Evolutionary conservation across 2,329 filamentous ascomycete genomes (phyloP).

Genomic region (Penicillium oxalicum): DNA sequence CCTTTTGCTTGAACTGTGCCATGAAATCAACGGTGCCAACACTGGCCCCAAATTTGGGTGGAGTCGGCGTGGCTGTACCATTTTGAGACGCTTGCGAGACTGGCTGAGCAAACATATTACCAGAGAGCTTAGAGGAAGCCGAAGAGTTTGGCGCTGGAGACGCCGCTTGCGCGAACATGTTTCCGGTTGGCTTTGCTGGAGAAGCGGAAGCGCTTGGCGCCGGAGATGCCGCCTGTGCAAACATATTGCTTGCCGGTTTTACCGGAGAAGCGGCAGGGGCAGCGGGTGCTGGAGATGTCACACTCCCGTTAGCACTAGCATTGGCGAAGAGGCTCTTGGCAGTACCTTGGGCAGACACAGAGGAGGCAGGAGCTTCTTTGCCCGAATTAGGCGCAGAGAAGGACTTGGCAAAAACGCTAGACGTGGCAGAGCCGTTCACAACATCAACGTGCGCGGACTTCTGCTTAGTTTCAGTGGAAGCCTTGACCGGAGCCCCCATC

Average conservation of each 20-base stretch:
- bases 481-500: conserved; percentile 31
- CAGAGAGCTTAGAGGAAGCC: conserved; percentile 29
- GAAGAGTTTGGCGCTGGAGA: not conserved
- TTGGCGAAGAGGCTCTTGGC: conserved; percentile 1
- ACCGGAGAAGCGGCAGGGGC: not conserved
- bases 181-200: not conserved
- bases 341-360: not conserved
- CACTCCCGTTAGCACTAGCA: not conserved
- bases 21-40: conserved; percentile 34
- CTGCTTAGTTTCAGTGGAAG: not conserved
- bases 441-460: not conserved
- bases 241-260: conserved; percentile 2
- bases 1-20: conserved; percentile 37
- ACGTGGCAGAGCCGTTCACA: conserved; percentile 10
- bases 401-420: conserved; percentile 17
- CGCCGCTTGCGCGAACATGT: conserved; percentile 5
- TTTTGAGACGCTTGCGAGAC: not conserved
- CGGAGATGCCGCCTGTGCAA: conserved; percentile 1
- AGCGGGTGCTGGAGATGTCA: not conserved
- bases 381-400: conserved; percentile 9
- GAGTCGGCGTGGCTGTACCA: not conserved
- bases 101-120: conserved; percentile 10
- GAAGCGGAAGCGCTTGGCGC: conserved; percentile 1
- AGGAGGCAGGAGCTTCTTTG: not conserved
- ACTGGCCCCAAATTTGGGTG: conserved; percentile 30